Conservation (phyloP, 1,284 basidiomycete genomes). For the Kalmanozyma brasiliensis region DNA sequence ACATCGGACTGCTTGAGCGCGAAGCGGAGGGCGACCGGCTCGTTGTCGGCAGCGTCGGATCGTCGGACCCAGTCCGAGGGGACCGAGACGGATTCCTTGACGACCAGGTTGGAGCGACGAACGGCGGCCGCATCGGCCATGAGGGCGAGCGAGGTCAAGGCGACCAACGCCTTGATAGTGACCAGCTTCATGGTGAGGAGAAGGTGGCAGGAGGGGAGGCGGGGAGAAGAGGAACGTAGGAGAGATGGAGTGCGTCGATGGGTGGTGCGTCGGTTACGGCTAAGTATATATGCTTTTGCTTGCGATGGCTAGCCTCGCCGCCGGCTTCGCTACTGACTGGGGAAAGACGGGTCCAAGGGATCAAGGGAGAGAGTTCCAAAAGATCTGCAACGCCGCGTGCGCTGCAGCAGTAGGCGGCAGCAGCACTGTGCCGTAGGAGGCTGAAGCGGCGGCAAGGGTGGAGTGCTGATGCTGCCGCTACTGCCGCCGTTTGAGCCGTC, state of each 20-base stretch:
- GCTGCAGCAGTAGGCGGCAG: too few species aligned
- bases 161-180: constrained; percentile 43
- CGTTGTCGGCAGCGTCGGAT: constrained; percentile 24
- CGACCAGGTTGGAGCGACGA: constrained; percentile 19
- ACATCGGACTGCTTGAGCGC: constrained; percentile 48
- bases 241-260: constrained; percentile 2
- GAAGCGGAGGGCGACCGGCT: constrained; percentile 46
- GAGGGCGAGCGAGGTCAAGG: constrained; percentile 41
- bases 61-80: constrained; percentile 49
- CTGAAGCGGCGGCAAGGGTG: too few species aligned
- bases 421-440: too few species aligned
- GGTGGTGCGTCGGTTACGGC: constrained; percentile 19
- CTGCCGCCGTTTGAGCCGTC: too few species aligned
- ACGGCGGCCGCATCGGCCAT: constrained; percentile 37
- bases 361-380: too few species aligned
- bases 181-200: constrained; percentile 27
- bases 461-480: too few species aligned
- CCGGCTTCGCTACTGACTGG: neutral
- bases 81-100: constrained; percentile 45
- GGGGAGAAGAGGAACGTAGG: constrained; percentile 2
- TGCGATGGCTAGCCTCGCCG: neutral
- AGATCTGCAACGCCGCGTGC: too few species aligned
- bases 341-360: too few species aligned
- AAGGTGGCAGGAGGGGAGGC: constrained; percentile 1
- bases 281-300: constrained; percentile 9